Conservation (phyloP, 2,329 filamentous ascomycete genomes). For the Monosporascus ibericus region DNA sequence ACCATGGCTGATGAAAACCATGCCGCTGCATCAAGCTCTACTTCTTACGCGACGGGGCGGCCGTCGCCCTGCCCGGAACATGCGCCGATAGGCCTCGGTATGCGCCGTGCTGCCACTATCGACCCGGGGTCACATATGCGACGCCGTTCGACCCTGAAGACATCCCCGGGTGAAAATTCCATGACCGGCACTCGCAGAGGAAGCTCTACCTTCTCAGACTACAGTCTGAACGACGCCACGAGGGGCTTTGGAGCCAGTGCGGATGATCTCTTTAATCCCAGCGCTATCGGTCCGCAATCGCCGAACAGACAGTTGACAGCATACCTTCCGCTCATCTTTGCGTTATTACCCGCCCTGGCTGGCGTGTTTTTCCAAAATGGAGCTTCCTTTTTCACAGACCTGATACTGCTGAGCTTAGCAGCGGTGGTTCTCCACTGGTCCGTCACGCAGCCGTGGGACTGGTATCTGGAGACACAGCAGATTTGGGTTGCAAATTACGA, state of each 20-base stretch:
- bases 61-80: conserved; percentile 8
- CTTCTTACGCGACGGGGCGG: conserved; percentile 12
- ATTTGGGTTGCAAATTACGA: conserved; percentile 47
- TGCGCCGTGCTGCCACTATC: conserved; percentile 37
- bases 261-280: conserved; percentile 61
- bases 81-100: conserved; percentile 27
- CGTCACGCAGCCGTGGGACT: conserved; percentile 81
- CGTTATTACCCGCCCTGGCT: conserved; percentile 77
- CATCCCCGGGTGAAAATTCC: conserved; percentile 14
- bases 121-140: conserved; percentile 26
- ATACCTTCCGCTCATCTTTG: conserved; percentile 74
- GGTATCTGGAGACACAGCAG: conserved; percentile 67
- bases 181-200: conserved; percentile 46
- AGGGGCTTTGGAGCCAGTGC: conserved; percentile 59
- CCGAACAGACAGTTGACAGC: conserved; percentile 65
- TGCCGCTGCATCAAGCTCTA: conserved; percentile 16
- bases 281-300: conserved; percentile 29
- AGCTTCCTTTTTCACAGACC: conserved; percentile 74
- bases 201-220: conserved; percentile 75
- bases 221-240: conserved; percentile 62
- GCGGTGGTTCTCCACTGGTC: conserved; percentile 91
- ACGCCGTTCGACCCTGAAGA: conserved; percentile 15
- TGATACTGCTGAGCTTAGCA: conserved; percentile 72
- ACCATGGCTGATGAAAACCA: conserved; percentile 24
- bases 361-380: conserved; percentile 83